These are phyloP conservation scores for Novymonas esmeraldas DNA, from an alignment of 208 protist genomes.

Conservation along the genomic window DNA sequence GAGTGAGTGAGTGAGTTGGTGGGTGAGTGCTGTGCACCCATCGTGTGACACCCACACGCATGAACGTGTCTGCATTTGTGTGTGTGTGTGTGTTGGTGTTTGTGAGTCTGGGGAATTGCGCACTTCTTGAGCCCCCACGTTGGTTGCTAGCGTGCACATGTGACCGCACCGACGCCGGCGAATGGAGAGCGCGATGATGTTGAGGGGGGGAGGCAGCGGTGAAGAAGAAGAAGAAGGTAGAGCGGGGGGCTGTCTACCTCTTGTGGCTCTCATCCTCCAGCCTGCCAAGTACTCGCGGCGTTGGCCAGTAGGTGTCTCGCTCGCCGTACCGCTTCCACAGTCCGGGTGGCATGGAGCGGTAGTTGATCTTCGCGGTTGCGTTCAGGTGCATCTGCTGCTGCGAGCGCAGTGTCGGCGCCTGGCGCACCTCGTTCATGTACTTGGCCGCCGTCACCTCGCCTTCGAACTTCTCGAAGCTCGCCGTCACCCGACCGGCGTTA, in stretches of 20 bases:
- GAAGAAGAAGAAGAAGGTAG: background rate
- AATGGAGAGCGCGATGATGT: background rate
- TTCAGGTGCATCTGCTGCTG: conserved; percentile 91
- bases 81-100: background rate
- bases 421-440: conserved; percentile 85
- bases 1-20: too few relatives aligned
- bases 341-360: conserved; percentile 86
- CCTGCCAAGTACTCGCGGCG: conserved; percentile 62
- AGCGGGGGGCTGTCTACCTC: background rate
- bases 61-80: background rate
- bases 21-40: too few relatives aligned
- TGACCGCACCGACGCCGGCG: too few relatives aligned
- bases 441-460: conserved; percentile 75
- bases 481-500: conserved; percentile 68
- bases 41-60: too few relatives aligned
- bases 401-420: conserved; percentile 76
- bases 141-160: too few relatives aligned
- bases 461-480: conserved; percentile 88
- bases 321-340: conserved; percentile 88
- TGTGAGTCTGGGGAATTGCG: background rate
- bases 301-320: conserved; percentile 76
- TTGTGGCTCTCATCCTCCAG: conserved; percentile 50
- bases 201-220: too few relatives aligned
- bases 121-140: too few relatives aligned
- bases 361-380: conserved; percentile 88